These are phyloP conservation scores for Globisporangium spinosum DNA, from an alignment of 352 stramenopile species.

Conservation along the genomic window DNA sequence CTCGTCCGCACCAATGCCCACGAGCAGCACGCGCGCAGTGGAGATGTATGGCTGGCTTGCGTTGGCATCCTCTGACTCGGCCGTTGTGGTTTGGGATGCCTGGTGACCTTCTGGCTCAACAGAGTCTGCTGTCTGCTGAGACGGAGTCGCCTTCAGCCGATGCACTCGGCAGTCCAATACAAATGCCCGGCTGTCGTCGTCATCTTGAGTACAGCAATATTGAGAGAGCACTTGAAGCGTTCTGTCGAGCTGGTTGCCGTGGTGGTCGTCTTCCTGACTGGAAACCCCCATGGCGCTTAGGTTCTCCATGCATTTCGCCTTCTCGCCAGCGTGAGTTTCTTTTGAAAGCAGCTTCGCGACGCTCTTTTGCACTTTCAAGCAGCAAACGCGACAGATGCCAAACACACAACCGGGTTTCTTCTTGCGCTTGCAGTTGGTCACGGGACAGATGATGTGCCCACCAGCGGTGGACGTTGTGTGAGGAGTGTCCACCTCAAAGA, in stretches of 20 bases:
- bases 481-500: slow-evolving; percentile 21
- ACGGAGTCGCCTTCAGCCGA: slow-evolving; percentile 17
- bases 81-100: background rate
- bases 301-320: slow-evolving; percentile 12
- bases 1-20: slow-evolving; percentile 95
- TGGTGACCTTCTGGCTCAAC: background rate
- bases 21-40: slow-evolving; percentile 73
- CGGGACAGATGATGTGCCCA: slow-evolving; percentile 26
- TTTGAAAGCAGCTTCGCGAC: slow-evolving; percentile 15
- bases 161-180: slow-evolving; percentile 30
- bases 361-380: slow-evolving; percentile 40
- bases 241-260: slow-evolving; percentile 11
- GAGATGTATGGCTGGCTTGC: slow-evolving; percentile 32
- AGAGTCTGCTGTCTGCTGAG: background rate
- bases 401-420: slow-evolving; percentile 40
- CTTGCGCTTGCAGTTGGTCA: slow-evolving; percentile 37
- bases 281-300: slow-evolving; percentile 31
- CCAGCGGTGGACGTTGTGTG: background rate
- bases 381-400: slow-evolving; percentile 48
- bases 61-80: background rate
- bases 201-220: background rate
- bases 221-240: slow-evolving; percentile 21
- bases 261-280: slow-evolving; percentile 12
- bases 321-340: slow-evolving; percentile 15
- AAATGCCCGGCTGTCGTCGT: background rate